Evolutionary conservation across 1,139 yeast genomes (phyloP).

Genomic region (Geotrichum fermentans): DNA sequence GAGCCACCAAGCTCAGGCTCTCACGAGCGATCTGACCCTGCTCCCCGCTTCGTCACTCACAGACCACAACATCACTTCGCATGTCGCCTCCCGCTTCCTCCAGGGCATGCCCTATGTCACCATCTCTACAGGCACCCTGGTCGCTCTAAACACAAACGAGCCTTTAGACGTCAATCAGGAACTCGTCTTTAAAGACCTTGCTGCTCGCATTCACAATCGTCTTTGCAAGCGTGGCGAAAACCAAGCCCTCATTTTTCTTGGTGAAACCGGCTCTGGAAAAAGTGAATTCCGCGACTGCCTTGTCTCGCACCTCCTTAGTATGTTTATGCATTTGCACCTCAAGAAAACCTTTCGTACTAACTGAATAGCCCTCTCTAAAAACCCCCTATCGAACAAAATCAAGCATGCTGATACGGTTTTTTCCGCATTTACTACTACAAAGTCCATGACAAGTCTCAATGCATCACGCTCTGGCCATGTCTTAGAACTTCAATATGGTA

Average conservation of each 20-base stretch:
- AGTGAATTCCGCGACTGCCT: constrained; percentile 38
- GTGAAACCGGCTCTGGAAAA: constrained; percentile 43
- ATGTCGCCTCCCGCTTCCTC: constrained; percentile 42
- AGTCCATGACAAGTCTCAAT: constrained; percentile 34
- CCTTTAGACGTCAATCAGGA: constrained; percentile 40
- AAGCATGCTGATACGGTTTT: constrained; percentile 37
- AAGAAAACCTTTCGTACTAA: background rate
- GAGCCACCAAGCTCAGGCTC: constrained; percentile 20
- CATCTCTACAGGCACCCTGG: constrained; percentile 38
- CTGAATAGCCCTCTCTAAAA: constrained; percentile 35
- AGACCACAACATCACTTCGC: constrained; percentile 42
- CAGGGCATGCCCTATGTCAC: constrained; percentile 41
- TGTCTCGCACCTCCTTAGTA: constrained; percentile 34
- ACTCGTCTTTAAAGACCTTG: constrained; percentile 39
- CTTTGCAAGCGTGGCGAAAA: constrained; percentile 40
- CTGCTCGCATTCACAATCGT: constrained; percentile 40
- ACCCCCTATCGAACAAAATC: constrained; percentile 38
- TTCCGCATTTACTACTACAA: constrained; percentile 41
- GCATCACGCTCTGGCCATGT: constrained; percentile 41
- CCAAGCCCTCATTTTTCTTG: constrained; percentile 40
- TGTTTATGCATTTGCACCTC: constrained; percentile 16
- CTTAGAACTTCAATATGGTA: constrained; percentile 41
- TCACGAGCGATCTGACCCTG: constrained; percentile 39
- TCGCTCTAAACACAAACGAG: constrained; percentile 40
- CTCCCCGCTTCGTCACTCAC: constrained; percentile 38